phyloP scores from a whole-genome alignment of 2,329 filamentous ascomycete species.

The Verruconis gallopava region DNA sequence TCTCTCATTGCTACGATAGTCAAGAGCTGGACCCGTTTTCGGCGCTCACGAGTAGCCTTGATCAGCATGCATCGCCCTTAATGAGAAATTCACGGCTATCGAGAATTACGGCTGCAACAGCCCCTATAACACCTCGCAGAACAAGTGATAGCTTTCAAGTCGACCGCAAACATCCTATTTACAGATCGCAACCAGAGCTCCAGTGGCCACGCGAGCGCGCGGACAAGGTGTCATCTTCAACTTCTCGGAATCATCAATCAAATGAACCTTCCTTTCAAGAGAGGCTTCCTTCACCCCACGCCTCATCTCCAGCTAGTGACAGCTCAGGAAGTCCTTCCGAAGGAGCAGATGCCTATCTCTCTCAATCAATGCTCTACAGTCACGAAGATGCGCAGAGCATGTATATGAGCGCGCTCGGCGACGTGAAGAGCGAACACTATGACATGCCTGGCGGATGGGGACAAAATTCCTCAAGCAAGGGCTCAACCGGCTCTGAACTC shows the following conservation, averaged over 20 bases:
- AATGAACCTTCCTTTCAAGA: no score
- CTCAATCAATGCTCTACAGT: constrained; percentile 50
- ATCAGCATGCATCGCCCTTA: neutral
- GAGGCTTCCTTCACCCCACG: no score
- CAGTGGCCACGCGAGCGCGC: no score
- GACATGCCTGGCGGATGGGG: constrained; percentile 10
- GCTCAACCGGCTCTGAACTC: no score
- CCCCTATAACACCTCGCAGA: neutral
- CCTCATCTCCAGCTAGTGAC: neutral
- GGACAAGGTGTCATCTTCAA: no score
- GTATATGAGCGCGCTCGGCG: constrained; percentile 61
- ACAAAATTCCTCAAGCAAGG: constrained; percentile 7
- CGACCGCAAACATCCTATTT: neutral
- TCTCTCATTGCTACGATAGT: neutral
- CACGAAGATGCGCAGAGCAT: constrained; percentile 76
- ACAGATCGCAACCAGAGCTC: neutral
- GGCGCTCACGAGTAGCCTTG: neutral
- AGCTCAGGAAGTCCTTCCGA: neutral
- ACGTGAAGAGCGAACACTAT: constrained; percentile 14
- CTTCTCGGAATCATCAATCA: no score
- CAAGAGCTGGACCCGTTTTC: neutral
- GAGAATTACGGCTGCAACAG: neutral
- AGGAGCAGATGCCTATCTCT: constrained; percentile 35
- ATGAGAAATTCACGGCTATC: neutral
- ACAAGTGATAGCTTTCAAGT: neutral